phyloP scores from a whole-genome alignment of 1,284 basidiomycete genomes.

The Neolentinus lepideus region DNA sequence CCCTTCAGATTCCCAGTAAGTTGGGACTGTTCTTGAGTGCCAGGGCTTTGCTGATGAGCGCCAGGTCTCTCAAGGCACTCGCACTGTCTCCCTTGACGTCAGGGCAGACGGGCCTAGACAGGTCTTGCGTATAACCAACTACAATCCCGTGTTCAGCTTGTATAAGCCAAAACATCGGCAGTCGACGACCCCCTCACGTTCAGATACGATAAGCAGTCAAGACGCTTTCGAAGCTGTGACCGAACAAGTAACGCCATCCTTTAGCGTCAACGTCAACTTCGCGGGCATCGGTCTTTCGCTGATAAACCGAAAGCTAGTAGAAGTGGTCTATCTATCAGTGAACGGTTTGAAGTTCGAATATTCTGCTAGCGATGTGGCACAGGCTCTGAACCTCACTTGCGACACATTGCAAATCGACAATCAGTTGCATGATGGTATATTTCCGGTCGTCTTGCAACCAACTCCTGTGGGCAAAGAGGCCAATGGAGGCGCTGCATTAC shows the following conservation, averaged over 20 bases:
- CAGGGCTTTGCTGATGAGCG: conserved; percentile 6
- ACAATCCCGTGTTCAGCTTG: conserved; percentile 80
- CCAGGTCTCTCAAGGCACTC: conserved; percentile 46
- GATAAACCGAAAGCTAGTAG: conserved; percentile 82
- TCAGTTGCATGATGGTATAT: conserved; percentile 94
- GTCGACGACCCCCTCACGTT: conserved; percentile 46
- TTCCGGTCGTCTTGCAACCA: conserved; percentile 94
- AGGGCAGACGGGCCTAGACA: conserved; percentile 88
- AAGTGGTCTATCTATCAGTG: conserved; percentile 87
- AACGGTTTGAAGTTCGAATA: conserved; percentile 85
- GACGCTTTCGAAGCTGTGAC: conserved; percentile 89
- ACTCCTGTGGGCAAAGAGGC: conserved; percentile 85
- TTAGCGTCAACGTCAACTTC: conserved; percentile 73
- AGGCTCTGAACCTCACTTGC: conserved; percentile 79
- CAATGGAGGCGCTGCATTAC: conserved; percentile 77
- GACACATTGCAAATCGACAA: conserved; percentile 95
- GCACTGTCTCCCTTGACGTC: conserved; percentile 85
- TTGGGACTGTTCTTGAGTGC: conserved; percentile 7
- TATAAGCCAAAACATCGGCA: conserved; percentile 76
- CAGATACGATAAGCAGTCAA: conserved; percentile 63
- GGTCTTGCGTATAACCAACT: conserved; percentile 83
- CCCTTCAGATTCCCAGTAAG: conserved; percentile 83
- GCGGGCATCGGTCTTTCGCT: conserved; percentile 93
- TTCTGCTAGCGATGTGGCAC: conserved; percentile 74
- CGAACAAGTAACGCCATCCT: conserved; percentile 63